phyloP scores from a whole-genome alignment of 371 early-diverging fungal species.

The Coemansia sp. region DNA sequence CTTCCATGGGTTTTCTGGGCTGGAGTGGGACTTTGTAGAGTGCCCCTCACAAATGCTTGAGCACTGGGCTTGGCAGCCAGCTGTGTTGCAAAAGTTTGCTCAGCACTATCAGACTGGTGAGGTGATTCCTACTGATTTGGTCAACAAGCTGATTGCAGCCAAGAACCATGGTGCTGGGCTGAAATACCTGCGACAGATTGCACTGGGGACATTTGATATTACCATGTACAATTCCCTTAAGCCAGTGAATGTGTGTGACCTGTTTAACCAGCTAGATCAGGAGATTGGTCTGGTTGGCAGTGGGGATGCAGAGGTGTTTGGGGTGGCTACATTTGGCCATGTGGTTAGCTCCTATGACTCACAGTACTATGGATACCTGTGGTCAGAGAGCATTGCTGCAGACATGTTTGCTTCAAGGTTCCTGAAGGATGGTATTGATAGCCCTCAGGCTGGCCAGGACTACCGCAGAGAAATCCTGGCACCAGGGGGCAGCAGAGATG shows the following conservation, averaged over 20 bases:
- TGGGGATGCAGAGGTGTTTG: slow-evolving; percentile 30
- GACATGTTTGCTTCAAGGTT: slow-evolving; percentile 83
- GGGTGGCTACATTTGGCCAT: slow-evolving; percentile 60
- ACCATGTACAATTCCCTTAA: slow-evolving; percentile 59
- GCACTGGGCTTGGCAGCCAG: slow-evolving; percentile 82
- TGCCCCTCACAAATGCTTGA: slow-evolving; percentile 84
- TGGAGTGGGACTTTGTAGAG: slow-evolving; percentile 86
- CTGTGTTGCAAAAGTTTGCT: slow-evolving; percentile 66
- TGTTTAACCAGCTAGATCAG: slow-evolving; percentile 64
- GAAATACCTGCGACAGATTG: slow-evolving; percentile 70
- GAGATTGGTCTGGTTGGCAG: slow-evolving; percentile 59
- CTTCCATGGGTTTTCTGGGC: slow-evolving; percentile 70
- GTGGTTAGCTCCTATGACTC: slow-evolving; percentile 85
- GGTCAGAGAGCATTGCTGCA: slow-evolving; percentile 80
- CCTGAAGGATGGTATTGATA: slow-evolving; percentile 57
- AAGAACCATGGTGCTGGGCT: slow-evolving; percentile 75
- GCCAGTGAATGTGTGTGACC: slow-evolving; percentile 54
- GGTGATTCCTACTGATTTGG: slow-evolving; percentile 69
- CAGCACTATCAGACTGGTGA: slow-evolving; percentile 70
- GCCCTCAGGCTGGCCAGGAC: slow-evolving; percentile 54
- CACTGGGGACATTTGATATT: slow-evolving; percentile 78
- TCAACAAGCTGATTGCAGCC: slow-evolving; percentile 65
- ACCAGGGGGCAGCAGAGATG: slow-evolving; percentile 73
- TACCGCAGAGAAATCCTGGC: slow-evolving; percentile 65
- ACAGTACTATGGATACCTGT: slow-evolving; percentile 72